Conservation (phyloP, 257 asterid species). For the Solanum medicagineum region DNA sequence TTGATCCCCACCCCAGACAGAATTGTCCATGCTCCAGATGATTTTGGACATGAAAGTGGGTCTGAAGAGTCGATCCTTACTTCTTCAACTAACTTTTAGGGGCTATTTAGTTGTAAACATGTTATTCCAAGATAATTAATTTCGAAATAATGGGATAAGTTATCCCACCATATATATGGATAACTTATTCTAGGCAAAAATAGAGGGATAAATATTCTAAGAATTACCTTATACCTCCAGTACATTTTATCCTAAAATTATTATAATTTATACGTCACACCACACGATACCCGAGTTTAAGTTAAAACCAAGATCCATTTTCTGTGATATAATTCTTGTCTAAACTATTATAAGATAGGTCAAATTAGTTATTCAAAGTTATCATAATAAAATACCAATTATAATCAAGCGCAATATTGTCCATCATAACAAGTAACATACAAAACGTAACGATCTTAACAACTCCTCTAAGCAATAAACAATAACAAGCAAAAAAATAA, state of each 20-base stretch:
- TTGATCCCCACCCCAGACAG: neutral
- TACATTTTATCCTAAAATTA: too few species aligned
- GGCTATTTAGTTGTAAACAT: too few species aligned
- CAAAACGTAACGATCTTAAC: neutral
- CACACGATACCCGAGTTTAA: neutral
- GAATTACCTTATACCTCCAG: too few species aligned
- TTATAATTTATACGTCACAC: too few species aligned
- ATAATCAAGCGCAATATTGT: neutral
- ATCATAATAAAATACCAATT: neutral
- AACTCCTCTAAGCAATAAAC: neutral
- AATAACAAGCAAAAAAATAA: neutral
- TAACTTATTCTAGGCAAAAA: too few species aligned
- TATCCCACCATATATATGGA: too few species aligned
- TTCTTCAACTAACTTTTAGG: neutral
- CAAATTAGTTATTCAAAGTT: neutral
- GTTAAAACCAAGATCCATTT: rapidly evolving
- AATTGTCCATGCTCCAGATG: neutral
- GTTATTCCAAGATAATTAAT: too few species aligned
- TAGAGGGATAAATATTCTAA: too few species aligned
- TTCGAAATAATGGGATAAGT: too few species aligned
- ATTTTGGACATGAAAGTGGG: neutral
- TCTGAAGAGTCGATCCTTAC: neutral
- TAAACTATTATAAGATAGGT: neutral
- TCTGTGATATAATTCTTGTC: neutral
- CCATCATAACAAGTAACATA: neutral